Evolutionary conservation across 2,329 filamentous ascomycete genomes (phyloP), one percentile per base, ranked within the genome.

Genomic region (Emydomyces testavorans): DNA sequence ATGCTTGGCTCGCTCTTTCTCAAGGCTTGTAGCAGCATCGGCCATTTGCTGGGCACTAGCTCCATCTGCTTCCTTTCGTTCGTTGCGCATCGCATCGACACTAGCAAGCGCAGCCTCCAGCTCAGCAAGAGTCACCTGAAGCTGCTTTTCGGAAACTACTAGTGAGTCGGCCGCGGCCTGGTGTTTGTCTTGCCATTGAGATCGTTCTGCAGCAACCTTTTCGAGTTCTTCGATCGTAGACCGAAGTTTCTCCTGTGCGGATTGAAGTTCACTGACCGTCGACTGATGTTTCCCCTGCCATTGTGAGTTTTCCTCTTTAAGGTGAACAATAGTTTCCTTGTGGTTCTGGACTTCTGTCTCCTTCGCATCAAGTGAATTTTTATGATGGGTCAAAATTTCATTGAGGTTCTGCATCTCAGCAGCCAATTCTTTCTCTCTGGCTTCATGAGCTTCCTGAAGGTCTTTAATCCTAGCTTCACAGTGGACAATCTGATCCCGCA

Each of bases 401-500:
- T 79, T 82, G 24, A 95, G 72, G 20, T 67, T 72, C 41, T 84
- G 77, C 18, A 96, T 70, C 65, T 95, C 81, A 6, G 73, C 70
- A 41, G 79, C 70, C 2, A 96, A 72, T 58, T 89, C 80, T 61
- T 78, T 76, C 66, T 96, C 90, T 23, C 85, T 80, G 11, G 71
- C 66, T n/a, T 75, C 73, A 55, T 95, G 81, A 0, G 77, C 72
- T 41, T 86, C 80, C 44, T 85, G 83, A 58, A 94, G 74, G 45
- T 79, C 71, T 50, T 76, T 75, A 53, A 95, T 80, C 60, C 90
- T 81, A 56, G 77, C 82, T 65, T 96, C 89, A 56, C 83, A 93
- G 64, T 87, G 81, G 60, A 89, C 79, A 4, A 98, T 76, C 65
- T 95, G 88, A 53, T 93, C 85, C 50, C 85, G 83, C 70, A 98